Conservation (phyloP, 2,329 filamentous ascomycete genomes). For the Fusarium sp. region DNA sequence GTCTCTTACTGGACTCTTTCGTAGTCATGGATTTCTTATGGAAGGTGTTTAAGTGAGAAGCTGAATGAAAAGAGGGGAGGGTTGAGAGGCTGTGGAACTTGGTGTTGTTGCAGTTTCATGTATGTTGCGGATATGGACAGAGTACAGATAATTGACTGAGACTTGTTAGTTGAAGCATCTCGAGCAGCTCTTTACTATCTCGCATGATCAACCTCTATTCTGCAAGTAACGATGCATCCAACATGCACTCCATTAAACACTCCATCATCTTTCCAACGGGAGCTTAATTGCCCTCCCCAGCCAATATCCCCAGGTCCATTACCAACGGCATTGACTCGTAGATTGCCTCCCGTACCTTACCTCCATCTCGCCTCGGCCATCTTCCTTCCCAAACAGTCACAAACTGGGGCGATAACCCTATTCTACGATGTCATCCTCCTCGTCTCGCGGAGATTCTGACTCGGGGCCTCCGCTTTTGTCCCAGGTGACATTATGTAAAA, state of each 20-base stretch:
- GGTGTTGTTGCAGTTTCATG: neutral
- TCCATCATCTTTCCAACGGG: neutral
- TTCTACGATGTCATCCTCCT: neutral
- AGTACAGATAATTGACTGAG: neutral
- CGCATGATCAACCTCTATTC: neutral
- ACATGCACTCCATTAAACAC: neutral
- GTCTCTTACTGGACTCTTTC: neutral
- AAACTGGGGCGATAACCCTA: neutral
- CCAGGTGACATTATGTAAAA: constrained; percentile 39
- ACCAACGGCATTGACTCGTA: neutral
- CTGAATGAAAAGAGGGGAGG: neutral
- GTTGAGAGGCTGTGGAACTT: neutral
- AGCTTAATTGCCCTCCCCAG: neutral
- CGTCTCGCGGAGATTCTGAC: constrained; percentile 15
- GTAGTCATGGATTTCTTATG: neutral
- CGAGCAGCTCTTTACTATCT: neutral
- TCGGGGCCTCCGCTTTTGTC: constrained; percentile 27
- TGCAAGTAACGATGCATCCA: neutral
- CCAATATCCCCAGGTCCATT: neutral
- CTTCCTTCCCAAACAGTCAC: neutral
- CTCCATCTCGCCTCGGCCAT: neutral
- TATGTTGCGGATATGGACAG: neutral
- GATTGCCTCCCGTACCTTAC: neutral
- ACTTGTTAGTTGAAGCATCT: neutral
- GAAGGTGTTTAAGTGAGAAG: neutral